Evolutionary conservation across 805 yeast genomes (phyloP), one percentile per base, ranked within the genome.

Genomic region (Pichia nakasei): DNA sequence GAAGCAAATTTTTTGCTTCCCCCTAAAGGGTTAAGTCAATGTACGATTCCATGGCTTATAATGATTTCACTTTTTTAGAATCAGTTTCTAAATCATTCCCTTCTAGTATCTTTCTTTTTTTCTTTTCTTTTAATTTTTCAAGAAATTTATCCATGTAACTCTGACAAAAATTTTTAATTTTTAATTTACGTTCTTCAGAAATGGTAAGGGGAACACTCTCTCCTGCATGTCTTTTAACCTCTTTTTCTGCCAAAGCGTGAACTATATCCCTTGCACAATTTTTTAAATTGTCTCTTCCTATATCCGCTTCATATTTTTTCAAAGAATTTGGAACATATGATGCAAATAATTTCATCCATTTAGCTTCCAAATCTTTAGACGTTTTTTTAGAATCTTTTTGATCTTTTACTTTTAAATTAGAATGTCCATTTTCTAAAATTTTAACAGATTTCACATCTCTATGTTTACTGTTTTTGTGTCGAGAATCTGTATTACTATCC

Each of bases 261-360:
- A 82, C 87, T 45, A 91, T 77, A 40, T 88, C 96, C 48, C 78
- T 75, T 3, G 96, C 85, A 62, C 88, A 82, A 33, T 72, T 72
- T 63, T 89, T 91, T 41, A 86, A 56, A 44, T 77, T 71, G 5
- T 84, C 95, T 46, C 77, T 79, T 5, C 87, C 88, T 20, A 91
- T 68, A 43, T 78, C 80, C 3, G 68, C 58, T 50, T 77, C 82
- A 59, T 82, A 77, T 51, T 75, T 76, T 50, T 79, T 78, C 43
- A 89, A 69, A 56, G 84, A 61, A 54, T 88, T 87, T 9, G 97
- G 97, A 11, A 91, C 84, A 52, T 76, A 69, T 15, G 70, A 63
- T 2, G 96, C 97, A 58, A 91, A 77, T 27, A 67, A 51, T 35
- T 56, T 59, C 6, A 63, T 67, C 79, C 80, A 74, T 42, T 53